A percentile compares a stretch with the other conserved stretches of the same genome.
These are phyloP conservation scores for Xylariaceae sp. DNA, from an alignment of 2,329 filamentous ascomycete genomes.

Conservation along the genomic window DNA sequence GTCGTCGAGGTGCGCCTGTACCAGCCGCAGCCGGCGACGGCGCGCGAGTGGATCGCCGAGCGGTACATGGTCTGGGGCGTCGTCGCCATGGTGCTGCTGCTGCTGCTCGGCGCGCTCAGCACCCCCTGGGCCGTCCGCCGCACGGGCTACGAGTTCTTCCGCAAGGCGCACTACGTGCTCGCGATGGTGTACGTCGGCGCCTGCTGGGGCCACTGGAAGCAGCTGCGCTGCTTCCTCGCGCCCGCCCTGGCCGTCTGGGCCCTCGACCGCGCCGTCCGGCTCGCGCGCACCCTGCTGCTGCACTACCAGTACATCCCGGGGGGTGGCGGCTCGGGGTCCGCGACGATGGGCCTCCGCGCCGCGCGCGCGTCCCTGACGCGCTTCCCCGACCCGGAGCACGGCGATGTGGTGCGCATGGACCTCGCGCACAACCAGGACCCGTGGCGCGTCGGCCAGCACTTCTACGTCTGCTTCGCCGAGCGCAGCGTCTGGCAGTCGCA, in stretches of 20 bases:
- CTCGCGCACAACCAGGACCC: slow-evolving; percentile 52
- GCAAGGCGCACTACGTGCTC: slow-evolving; percentile 65
- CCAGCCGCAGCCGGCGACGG: slow-evolving; percentile 59
- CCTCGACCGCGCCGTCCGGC: slow-evolving; percentile 53
- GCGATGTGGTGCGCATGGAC: slow-evolving; percentile 58
- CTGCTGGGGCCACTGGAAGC: slow-evolving; percentile 67
- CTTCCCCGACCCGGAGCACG: slow-evolving; percentile 49
- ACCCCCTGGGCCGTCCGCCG: slow-evolving; percentile 49
- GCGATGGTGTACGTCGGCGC: slow-evolving; percentile 69
- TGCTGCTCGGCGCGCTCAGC: slow-evolving; percentile 54
- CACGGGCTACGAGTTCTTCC: slow-evolving; percentile 72
- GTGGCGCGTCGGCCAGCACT: slow-evolving; percentile 64
- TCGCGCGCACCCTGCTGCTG: slow-evolving; percentile 50
- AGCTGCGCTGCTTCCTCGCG: slow-evolving; percentile 61
- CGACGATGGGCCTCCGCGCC: slow-evolving; percentile 47
- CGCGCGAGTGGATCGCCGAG: slow-evolving; percentile 50
- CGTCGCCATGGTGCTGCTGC: slow-evolving; percentile 58
- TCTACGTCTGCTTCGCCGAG: slow-evolving; percentile 61
- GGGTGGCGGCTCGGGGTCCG: no score
- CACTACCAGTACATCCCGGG: slow-evolving; percentile 48
- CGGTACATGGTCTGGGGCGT: slow-evolving; percentile 67
- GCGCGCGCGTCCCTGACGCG: slow-evolving; percentile 41
- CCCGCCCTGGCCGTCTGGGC: slow-evolving; percentile 58
- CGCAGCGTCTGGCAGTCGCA: slow-evolving; percentile 65
- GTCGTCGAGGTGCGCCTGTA: slow-evolving; percentile 60